A percentile compares a stretch with the other conserved stretches of the same genome.
Conservation (phyloP, 345 rosid species). For the Arabidopsis thaliana region DNA sequence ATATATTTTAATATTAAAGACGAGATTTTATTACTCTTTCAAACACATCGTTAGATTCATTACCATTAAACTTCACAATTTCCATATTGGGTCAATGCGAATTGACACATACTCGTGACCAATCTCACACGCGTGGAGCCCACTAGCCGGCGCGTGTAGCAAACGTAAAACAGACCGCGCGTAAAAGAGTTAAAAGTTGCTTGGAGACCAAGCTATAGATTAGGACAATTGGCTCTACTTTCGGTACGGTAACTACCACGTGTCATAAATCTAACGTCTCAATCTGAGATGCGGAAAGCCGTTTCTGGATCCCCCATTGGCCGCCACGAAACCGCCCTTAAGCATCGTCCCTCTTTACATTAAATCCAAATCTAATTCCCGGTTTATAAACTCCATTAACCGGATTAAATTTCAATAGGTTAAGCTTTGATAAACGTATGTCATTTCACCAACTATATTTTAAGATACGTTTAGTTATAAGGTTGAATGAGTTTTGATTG, state of each 20-base stretch:
- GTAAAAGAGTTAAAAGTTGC: constrained; percentile 16
- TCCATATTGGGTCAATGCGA: constrained; percentile 21
- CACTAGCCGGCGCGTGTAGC: background rate
- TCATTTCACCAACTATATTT: background rate
- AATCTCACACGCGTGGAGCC: background rate
- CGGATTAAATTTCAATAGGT: background rate
- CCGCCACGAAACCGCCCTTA: constrained; percentile 22
- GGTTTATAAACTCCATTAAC: background rate
- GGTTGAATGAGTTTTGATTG: background rate
- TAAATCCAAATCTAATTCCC: background rate
- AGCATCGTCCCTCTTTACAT: background rate
- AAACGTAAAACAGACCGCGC: background rate
- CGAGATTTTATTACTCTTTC: constrained; percentile 4
- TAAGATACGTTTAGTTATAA: background rate
- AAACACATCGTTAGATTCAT: constrained; percentile 9
- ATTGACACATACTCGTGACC: constrained; percentile 34
- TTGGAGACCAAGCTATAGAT: constrained; percentile 44
- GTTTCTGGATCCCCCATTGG: constrained; percentile 26
- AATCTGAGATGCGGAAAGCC: constrained; percentile 42
- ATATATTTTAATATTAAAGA: background rate
- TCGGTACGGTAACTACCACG: constrained; percentile 43
- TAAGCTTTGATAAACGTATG: background rate
- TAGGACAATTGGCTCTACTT: constrained; percentile 22
- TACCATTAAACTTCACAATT: background rate
- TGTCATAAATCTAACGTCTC: constrained; percentile 42